Base-by-base conservation (phyloP, 352 stramenopile species). In the Blastocystis sp. region DNA sequence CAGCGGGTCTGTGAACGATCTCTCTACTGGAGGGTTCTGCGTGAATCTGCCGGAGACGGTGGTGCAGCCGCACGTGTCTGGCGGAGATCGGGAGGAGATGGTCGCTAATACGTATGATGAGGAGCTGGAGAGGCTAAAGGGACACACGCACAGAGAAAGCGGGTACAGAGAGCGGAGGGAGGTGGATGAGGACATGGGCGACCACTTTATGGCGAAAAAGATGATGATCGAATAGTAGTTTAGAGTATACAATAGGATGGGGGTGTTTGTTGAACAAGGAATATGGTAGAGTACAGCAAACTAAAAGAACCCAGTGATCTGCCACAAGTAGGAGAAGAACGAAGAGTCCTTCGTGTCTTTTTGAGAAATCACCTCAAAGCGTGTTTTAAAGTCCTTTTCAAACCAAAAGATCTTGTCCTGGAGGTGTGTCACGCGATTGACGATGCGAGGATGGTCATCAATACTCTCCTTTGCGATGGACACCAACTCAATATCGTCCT, bases 161-260 rank as follows among this genome's bases (percentile, higher is more conserved):
- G 69, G 42, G 29, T 64, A 65, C 40, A 27, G 69, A 27, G 40
- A 81, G 53, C 49, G 69, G 27, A 81, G 29, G 14, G 69, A 81
- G 14, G 18, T 81, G 16, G 69, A 48, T 36, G 69, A 42, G 42
- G 69, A 46, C 21, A 46, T 75, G 34, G 44, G 29, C 4, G 69
- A 81, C 18, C 69, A 44, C 2, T 81, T 81, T 57, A 42, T 81
- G 6, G 27, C 69, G 36, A 81, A 81, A 44, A 81, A 81, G 42
- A 81, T 38, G 46, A 81, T 81, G 49, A 40, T 81, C 29, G 69
- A 81, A 65, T 81, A 81, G 48, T 78, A 29, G 44, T 78, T 78
- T 78, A 78, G 67, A 29, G 11, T 61, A 24, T 11, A 44, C 21
- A 67, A 14, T 40, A 67, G 57, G 18, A 51, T 42, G 32, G 57